Base-by-base conservation (phyloP, 2,329 filamentous ascomycete species). In the Ceratocystis harringtonii region DNA sequence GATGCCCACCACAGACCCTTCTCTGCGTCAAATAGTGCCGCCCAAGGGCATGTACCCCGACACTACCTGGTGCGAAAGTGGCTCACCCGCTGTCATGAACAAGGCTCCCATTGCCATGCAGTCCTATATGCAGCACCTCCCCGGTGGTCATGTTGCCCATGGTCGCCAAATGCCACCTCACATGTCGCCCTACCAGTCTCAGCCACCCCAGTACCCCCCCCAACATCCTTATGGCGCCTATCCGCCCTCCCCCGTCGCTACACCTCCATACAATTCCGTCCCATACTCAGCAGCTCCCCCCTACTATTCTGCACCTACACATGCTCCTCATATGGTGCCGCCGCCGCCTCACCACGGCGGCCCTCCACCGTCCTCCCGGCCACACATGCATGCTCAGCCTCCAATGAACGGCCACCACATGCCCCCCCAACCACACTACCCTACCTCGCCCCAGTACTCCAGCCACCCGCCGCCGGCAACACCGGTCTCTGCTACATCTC, bases 11-110 rank as follows among this genome's bases (percentile, higher is more conserved):
- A 86, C 83, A 41, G 94, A 99, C 72, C 85, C 89, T 4, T 78
- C 81, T 25, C 80, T 99, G 63, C 85, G 91, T 70, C 84, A 89
- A 72, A 94, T 99, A 68, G 80, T 89, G 1, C 92, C 92, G 0
- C 82, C 87, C 58, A 96, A 96, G 79, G 92, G 92, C 73, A 90
- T 97, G 84, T 99, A 99, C 74, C 94, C 94, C 0, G 94, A 99
- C 75, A 95, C 92, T 0, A 95, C 90, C 58, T 85, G 96, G 70
- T 90, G 90, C 72, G 92, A 96, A 72, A 81, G 86, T 68, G 87
- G 87, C 73, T 87, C 87, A 67, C 85, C 90, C 15, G 90, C 92
- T 12, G 86, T 89, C 2, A 83, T 95, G 48, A 92, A 90, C 12
- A 84, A 90, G 69, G 83, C 87, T 0, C 90, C 85, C 2, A 85